Conservation (phyloP, 2,329 filamentous ascomycete species). For the Neopestalotiopsis sp. region DNA sequence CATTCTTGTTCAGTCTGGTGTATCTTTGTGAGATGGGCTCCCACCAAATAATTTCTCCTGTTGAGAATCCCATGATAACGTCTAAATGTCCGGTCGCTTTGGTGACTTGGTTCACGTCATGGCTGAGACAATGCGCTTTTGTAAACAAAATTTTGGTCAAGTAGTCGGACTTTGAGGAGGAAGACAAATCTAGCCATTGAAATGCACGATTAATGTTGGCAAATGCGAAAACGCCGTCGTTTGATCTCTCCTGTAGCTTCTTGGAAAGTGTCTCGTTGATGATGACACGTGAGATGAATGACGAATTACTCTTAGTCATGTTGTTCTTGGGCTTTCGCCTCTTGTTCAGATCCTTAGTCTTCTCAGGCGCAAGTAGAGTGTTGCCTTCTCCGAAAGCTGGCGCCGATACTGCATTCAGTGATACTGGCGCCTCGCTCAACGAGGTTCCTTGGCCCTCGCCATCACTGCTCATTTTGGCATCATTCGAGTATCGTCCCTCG, state of each 20-base stretch:
- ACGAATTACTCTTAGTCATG: conserved; percentile 97
- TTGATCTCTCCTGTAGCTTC: conserved; percentile 77
- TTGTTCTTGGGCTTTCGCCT: conserved; percentile 96
- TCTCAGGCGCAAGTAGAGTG: conserved; percentile 67
- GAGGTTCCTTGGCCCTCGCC: conserved; percentile 59
- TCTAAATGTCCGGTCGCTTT: conserved; percentile 84
- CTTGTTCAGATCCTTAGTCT: conserved; percentile 77
- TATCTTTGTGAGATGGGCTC: conserved; percentile 97
- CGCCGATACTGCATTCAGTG: conserved; percentile 48
- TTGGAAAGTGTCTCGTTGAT: conserved; percentile 83
- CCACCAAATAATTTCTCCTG: conserved; percentile 98
- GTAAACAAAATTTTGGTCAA: conserved; percentile 96
- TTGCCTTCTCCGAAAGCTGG: conserved; percentile 90
- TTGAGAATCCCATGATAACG: conserved; percentile 93
- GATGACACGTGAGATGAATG: conserved; percentile 96
- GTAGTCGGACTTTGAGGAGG: conserved; percentile 81
- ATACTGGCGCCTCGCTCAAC: conserved; percentile 53
- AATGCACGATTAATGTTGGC: conserved; percentile 95
- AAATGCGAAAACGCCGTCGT: conserved; percentile 86
- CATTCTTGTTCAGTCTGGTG: conserved; percentile 94
- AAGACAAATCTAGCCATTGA: conserved; percentile 92
- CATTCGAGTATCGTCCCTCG: conserved; percentile 65
- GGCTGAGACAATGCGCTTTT: conserved; percentile 92
- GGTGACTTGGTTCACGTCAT: conserved; percentile 87
- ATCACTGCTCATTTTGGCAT: conserved; percentile 63